Evolutionary conservation across 2,329 filamentous ascomycete species (phyloP).

Genomic region (Pseudocercospora pini-densiflorae): DNA sequence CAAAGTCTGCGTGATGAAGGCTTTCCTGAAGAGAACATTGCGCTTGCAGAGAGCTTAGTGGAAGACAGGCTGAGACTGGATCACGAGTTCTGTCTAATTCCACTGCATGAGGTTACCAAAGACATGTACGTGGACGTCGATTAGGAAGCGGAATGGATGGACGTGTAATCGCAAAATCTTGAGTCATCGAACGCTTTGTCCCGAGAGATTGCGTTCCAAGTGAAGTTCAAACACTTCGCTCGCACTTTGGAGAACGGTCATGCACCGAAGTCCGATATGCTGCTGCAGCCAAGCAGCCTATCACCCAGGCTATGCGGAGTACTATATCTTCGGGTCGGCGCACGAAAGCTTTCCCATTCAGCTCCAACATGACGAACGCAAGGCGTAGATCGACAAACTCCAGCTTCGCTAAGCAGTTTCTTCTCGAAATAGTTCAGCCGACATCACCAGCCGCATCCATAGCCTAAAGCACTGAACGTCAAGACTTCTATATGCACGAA

Average conservation of each 20-base stretch:
- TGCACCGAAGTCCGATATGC: background rate
- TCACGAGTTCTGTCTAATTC: conserved; percentile 24
- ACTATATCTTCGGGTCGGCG: background rate
- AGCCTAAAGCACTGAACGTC: background rate
- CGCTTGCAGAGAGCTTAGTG: conserved; percentile 26
- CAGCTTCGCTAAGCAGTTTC: background rate
- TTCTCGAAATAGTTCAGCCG: too few relatives aligned
- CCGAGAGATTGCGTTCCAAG: background rate
- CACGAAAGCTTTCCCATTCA: background rate
- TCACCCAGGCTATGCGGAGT: background rate
- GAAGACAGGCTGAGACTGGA: conserved; percentile 19
- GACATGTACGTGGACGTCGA: conserved; percentile 29
- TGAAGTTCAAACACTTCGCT: background rate
- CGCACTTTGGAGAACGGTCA: background rate
- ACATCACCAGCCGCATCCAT: too few relatives aligned
- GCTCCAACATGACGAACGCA: background rate
- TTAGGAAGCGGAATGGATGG: background rate
- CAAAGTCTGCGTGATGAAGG: conserved; percentile 30
- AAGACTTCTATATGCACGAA: background rate
- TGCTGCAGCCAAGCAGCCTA: background rate
- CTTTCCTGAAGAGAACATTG: conserved; percentile 29
- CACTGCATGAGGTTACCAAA: conserved; percentile 23
- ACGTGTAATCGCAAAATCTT: background rate
- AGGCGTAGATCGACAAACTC: background rate
- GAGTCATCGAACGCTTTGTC: background rate